These are phyloP conservation scores for Blastocystis sp. DNA, from an alignment of 352 stramenopile genomes.

Conservation along the genomic window DNA sequence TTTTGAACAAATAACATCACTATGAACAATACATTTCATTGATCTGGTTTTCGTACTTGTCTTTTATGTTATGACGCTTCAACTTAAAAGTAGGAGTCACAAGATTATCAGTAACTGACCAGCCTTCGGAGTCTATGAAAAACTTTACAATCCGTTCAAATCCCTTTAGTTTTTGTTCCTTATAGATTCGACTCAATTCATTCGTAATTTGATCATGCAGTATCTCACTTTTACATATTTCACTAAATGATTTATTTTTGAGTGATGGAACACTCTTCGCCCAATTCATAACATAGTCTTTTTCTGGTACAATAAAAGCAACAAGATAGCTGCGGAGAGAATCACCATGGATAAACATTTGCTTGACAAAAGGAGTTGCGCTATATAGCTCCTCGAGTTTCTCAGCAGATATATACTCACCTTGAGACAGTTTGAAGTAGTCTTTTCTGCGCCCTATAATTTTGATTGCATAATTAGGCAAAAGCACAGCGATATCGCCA, in stretches of 20 bases:
- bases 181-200: conserved; percentile 68
- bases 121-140: conserved; percentile 68
- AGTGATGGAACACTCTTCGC: conserved; percentile 62
- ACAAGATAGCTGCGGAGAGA: conserved; percentile 72
- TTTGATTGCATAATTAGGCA: conserved; percentile 71
- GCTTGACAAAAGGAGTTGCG: conserved; percentile 70
- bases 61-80: conserved; percentile 32
- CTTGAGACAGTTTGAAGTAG: conserved; percentile 78
- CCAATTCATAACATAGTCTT: conserved; percentile 70
- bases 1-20: background rate
- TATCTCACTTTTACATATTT: conserved; percentile 60
- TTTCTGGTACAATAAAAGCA: conserved; percentile 71
- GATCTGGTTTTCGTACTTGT: conserved; percentile 30
- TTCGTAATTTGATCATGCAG: conserved; percentile 65
- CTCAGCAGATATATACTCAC: conserved; percentile 74
- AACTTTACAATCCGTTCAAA: conserved; percentile 72
- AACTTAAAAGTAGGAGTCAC: conserved; percentile 76
- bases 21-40: conserved; percentile 21
- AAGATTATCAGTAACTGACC: conserved; percentile 69
- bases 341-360: conserved; percentile 75
- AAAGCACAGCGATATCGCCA: conserved; percentile 74
- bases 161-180: conserved; percentile 69
- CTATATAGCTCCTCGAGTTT: conserved; percentile 73
- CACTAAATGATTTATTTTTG: background rate
- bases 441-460: conserved; percentile 79